Evolutionary conservation across 1,139 yeast species (phyloP).

Genomic region (Tardiomyces digboiensis): DNA sequence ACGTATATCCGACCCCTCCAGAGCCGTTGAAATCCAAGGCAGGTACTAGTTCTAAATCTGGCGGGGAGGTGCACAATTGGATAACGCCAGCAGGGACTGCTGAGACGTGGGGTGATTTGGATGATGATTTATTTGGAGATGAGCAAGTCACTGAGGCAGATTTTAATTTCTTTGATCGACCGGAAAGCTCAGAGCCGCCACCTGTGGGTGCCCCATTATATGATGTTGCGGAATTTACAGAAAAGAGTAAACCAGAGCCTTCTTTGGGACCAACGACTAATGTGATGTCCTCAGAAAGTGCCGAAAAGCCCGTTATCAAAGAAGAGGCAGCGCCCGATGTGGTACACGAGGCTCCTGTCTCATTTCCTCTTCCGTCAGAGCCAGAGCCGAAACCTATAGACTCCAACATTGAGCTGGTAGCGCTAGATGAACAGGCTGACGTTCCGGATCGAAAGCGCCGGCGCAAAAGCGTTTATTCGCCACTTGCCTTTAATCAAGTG

Average conservation of each 20-base stretch:
- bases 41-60: not conserved
- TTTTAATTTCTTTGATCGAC: slow-evolving; percentile 14
- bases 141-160: slow-evolving; percentile 13
- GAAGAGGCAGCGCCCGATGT: not conserved
- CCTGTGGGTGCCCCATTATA: not conserved
- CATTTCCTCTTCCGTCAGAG: not conserved
- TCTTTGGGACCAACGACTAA: not conserved
- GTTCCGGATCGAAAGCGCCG: not conserved
- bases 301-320: not conserved
- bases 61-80: not conserved
- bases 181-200: slow-evolving; percentile 1
- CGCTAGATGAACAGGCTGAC: not conserved
- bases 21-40: not conserved
- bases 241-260: not conserved
- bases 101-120: not conserved
- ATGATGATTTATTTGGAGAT: slow-evolving; percentile 1
- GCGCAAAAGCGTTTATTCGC: not conserved
- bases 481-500: not conserved
- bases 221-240: not conserved
- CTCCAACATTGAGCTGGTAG: not conserved
- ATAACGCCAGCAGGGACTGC: not conserved
- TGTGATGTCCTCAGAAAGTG: not conserved
- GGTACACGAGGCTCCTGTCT: not conserved
- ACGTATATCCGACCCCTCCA: slow-evolving; percentile 1
- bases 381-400: not conserved